These are phyloP conservation scores for Zygosaccharomyces lentus DNA, from an alignment of 805 yeast species.

Conservation along the genomic window DNA sequence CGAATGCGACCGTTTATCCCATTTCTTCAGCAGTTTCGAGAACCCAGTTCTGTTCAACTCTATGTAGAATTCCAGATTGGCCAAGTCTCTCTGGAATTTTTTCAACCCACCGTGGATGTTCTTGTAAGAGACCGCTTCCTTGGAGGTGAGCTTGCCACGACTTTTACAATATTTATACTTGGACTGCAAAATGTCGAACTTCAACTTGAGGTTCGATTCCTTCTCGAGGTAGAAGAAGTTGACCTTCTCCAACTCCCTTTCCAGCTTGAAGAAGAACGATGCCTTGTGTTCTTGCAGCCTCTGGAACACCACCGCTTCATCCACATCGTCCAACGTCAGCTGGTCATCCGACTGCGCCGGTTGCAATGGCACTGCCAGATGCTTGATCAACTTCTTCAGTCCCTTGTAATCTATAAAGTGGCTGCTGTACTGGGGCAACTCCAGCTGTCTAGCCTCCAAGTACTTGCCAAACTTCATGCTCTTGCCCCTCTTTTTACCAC, in stretches of 20 bases:
- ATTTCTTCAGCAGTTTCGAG: conserved; percentile 89
- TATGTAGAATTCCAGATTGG: conserved; percentile 85
- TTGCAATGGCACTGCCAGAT: conserved; percentile 51
- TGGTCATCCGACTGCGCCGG: conserved; percentile 21
- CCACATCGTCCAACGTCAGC: conserved; percentile 36
- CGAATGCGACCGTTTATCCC: conserved; percentile 96
- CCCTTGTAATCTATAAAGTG: conserved; percentile 94
- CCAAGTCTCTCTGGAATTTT: conserved; percentile 83
- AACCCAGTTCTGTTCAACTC: conserved; percentile 95
- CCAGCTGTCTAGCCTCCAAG: conserved; percentile 88
- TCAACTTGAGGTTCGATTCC: conserved; percentile 78
- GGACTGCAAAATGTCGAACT: conserved; percentile 69
- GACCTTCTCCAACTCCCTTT: conserved; percentile 92
- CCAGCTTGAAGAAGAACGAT: conserved; percentile 78
- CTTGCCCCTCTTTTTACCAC: no score
- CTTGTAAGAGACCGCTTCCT: conserved; percentile 70
- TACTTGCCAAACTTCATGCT: conserved; percentile 89
- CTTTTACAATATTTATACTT: conserved; percentile 53
- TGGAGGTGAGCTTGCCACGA: conserved; percentile 47
- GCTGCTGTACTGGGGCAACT: conserved; percentile 90
- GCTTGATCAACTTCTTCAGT: conserved; percentile 84
- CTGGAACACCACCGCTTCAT: conserved; percentile 40
- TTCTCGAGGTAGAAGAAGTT: conserved; percentile 88
- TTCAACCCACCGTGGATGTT: conserved; percentile 85
- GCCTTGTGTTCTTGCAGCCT: conserved; percentile 85